A percentile compares a stretch with the other conserved stretches of the same genome.
These are phyloP conservation scores for Dentipellis sp. DNA, from an alignment of 768 basidiomycete species.

Conservation along the genomic window DNA sequence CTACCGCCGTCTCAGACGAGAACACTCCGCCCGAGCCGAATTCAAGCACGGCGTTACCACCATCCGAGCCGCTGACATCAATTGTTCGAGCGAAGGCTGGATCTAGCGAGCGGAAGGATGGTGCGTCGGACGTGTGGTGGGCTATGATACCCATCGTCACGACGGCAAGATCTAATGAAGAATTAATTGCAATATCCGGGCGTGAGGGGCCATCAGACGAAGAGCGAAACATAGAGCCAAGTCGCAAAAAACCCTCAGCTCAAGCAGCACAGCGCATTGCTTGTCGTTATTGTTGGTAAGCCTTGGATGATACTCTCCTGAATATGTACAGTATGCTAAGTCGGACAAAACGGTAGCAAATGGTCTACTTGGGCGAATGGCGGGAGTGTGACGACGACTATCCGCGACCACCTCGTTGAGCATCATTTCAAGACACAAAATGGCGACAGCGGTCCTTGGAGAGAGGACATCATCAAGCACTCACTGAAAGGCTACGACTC, in stretches of 20 bases:
- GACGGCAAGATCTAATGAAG: background rate
- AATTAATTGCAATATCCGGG: background rate
- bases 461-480: slow-evolving; percentile 3
- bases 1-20: too few relatives aligned
- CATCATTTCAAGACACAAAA: background rate
- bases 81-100: background rate
- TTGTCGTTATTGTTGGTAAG: background rate
- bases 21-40: too few relatives aligned
- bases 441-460: background rate
- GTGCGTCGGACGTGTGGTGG: background rate
- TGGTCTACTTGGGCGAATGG: background rate
- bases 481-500: slow-evolving; percentile 12
- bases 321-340: background rate
- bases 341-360: background rate
- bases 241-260: background rate
- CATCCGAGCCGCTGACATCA: background rate
- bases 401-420: background rate
- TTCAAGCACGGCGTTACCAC: too few relatives aligned
- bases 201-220: background rate
- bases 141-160: background rate
- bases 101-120: background rate
- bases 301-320: background rate
- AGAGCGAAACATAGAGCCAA: background rate
- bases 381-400: background rate
- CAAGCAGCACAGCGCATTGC: background rate